Evolutionary conservation across 2,329 filamentous ascomycete species (phyloP), one percentile per base, ranked within the genome.

Genomic region (Colletotrichum paranaense): DNA sequence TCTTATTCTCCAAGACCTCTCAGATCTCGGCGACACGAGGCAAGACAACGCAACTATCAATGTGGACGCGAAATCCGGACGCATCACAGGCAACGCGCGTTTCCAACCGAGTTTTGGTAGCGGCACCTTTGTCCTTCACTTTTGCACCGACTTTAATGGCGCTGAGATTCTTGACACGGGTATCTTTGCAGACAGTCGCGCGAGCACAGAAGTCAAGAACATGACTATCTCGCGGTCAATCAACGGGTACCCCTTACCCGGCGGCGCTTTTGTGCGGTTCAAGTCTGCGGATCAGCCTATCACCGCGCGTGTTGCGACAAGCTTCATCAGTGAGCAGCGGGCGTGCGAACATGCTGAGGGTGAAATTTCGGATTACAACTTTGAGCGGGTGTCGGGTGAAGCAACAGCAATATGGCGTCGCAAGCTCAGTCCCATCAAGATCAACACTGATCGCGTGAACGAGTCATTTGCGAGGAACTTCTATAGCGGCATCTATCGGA

Each of bases 401-500:
- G 92, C 92, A 0, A 85, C 88, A 42, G 79, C 84, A 11, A 88
- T 85, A 0, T 94, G 92, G 92, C 84, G 83, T 63, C 79, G 87
- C 16, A 94, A 94, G 78, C 80, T 94, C 53, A 85, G 84, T 19
- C 87, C 88, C 0, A 87, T 94, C 58, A 83, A 82, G 2, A 81
- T 94, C 5, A 86, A 91, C 52, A 81, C 87, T 0, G 84, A 78
- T 1, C 84, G 88, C 0, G 89, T 91, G 1, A 86, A 88, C 70
- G 78, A 84, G 9, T 86, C 88, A 0, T 78, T 92, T 1, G 83
- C 92, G 71, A 90, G 81, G n/a, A 88, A 89, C 22, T 93, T 94
- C 76, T 94, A 92, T 86, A 93, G 90, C 56, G 92, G 92, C 3
- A 86, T 91, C n/a, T 94, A 94, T 78, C 86, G 92, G n/a, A 88